Conservation (phyloP, 2,329 filamentous ascomycete species). For the Aspergillus sp. region DNA sequence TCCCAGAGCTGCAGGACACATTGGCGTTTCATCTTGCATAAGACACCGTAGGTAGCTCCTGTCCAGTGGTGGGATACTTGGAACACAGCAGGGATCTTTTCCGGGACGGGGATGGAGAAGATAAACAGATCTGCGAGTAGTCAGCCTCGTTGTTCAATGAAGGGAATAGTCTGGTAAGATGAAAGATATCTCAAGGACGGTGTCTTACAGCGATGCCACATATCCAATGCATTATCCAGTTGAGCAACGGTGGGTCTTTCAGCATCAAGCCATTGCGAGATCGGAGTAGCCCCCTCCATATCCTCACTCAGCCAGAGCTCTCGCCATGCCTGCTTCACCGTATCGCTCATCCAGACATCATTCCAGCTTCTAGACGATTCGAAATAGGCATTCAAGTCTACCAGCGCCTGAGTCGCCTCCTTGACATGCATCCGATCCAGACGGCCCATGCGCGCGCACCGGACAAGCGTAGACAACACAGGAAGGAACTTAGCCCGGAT, state of each 20-base stretch:
- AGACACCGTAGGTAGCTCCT: constrained; percentile 59
- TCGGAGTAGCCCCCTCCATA: constrained; percentile 36
- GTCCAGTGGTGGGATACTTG: constrained; percentile 62
- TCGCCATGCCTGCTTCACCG: constrained; percentile 46
- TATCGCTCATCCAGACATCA: constrained; percentile 47
- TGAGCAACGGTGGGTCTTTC: constrained; percentile 36
- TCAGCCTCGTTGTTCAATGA: background rate
- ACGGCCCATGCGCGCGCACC: constrained; percentile 48
- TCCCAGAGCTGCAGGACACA: constrained; percentile 64
- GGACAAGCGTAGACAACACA: constrained; percentile 49
- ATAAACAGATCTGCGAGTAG: constrained; percentile 12
- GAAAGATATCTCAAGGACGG: no score
- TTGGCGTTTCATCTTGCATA: constrained; percentile 60
- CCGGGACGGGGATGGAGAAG: constrained; percentile 17
- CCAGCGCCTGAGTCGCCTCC: constrained; percentile 47
- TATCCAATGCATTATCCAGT: constrained; percentile 35
- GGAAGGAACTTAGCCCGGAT: constrained; percentile 54
- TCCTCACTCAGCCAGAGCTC: constrained; percentile 47
- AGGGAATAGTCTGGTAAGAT: no score
- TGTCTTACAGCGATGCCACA: constrained; percentile 42
- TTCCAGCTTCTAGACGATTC: constrained; percentile 48
- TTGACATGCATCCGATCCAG: constrained; percentile 44
- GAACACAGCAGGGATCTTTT: constrained; percentile 17
- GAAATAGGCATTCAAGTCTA: constrained; percentile 51
- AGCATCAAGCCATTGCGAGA: constrained; percentile 35